Percentiles rank a stretch among this genome's conserved stretches.
Evolutionary conservation across 805 yeast species (phyloP).

Genomic region (Saturnispora halmiae): DNA sequence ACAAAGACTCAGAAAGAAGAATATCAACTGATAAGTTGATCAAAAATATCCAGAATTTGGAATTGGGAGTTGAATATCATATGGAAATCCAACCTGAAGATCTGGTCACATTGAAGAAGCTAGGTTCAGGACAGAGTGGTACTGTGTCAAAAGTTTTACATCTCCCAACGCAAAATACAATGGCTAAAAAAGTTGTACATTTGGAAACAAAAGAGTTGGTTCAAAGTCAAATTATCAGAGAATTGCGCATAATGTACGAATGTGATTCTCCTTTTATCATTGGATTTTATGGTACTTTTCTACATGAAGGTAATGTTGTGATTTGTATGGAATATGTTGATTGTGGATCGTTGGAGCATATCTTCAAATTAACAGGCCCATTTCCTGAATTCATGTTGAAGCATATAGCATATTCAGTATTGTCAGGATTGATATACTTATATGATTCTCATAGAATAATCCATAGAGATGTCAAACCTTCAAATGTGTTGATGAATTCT

Average conservation of each 20-base stretch:
- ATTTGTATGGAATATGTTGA: conserved; percentile 96
- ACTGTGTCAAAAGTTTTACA: conserved; percentile 83
- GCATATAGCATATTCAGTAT: conserved; percentile 65
- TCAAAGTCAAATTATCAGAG: conserved; percentile 78
- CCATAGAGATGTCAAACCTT: conserved; percentile 94
- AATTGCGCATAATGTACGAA: conserved; percentile 82
- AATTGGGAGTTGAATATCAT: conserved; percentile 46
- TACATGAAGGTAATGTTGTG: conserved; percentile 65
- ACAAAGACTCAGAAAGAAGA: conserved; percentile 26
- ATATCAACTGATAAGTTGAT: conserved; percentile 31
- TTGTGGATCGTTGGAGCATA: conserved; percentile 84
- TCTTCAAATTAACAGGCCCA: conserved; percentile 51
- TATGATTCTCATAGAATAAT: conserved; percentile 81
- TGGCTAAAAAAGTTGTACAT: conserved; percentile 86
- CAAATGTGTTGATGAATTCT: conserved; percentile 81
- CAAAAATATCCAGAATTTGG: conserved; percentile 39
- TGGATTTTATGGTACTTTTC: conserved; percentile 84
- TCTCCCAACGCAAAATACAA: conserved; percentile 74
- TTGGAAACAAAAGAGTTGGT: conserved; percentile 73
- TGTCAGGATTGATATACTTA: conserved; percentile 72
- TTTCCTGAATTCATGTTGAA: conserved; percentile 62
- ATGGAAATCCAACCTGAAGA: conserved; percentile 53
- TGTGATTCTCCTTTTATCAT: conserved; percentile 79
- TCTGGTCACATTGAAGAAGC: conserved; percentile 58
- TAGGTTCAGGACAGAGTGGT: conserved; percentile 94